Percentiles rank a stretch among this genome's conserved stretches.
These are phyloP conservation scores for Corchorus olitorius DNA, from an alignment of 345 rosid genomes.

Conservation along the genomic window DNA sequence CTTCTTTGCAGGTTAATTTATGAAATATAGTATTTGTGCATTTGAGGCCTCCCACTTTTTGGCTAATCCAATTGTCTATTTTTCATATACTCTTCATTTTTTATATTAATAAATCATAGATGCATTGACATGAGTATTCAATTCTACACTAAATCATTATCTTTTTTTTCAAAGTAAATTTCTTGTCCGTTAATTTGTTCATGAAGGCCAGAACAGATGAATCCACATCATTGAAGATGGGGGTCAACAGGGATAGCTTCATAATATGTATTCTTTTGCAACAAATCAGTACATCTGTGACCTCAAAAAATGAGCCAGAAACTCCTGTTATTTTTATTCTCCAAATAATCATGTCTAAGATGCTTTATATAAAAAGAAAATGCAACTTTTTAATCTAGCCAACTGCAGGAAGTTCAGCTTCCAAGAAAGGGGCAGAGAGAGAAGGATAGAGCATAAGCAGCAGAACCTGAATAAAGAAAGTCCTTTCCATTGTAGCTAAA, in stretches of 20 bases:
- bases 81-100: background rate
- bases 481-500: conserved; percentile 94
- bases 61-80: background rate
- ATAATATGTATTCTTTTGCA: background rate
- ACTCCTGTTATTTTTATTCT: conserved; percentile 4
- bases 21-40: background rate
- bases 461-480: conserved; percentile 82
- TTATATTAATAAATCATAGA: background rate
- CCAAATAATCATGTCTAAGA: background rate
- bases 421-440: conserved; percentile 2
- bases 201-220: background rate
- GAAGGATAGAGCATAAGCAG: conserved; percentile 2
- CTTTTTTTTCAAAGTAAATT: too few relatives aligned
- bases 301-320: background rate
- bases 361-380: background rate
- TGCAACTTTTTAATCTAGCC: background rate
- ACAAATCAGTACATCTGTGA: background rate
- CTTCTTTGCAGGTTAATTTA: conserved; percentile 10
- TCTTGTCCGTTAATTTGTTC: background rate
- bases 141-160: background rate
- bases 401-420: conserved; percentile 1
- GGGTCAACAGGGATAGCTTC: background rate
- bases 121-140: background rate
- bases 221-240: background rate
- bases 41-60: background rate